A percentile compares a stretch with the other conserved stretches of the same genome.
phyloP scores from a whole-genome alignment of 441 rosid species.

The Sinapis alba region DNA sequence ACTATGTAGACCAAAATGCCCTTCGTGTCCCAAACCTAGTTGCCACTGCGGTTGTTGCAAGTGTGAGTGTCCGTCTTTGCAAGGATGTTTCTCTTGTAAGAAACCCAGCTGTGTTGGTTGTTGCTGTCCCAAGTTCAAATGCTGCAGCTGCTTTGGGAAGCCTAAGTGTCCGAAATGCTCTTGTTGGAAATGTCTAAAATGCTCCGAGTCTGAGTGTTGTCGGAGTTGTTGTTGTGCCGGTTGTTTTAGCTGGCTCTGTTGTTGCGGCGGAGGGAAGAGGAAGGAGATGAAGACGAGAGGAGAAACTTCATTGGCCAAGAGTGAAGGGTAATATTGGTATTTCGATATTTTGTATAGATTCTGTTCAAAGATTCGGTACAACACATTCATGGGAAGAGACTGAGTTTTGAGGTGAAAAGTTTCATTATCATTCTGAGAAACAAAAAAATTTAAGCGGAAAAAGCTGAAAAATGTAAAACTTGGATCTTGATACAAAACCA shows the following conservation, averaged over 20 bases:
- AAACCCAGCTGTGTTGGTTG: conserved; percentile 47
- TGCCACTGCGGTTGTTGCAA: conserved; percentile 30
- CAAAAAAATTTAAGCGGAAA: not conserved
- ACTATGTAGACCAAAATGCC: conserved; percentile 57
- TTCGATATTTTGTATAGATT: conserved; percentile 36
- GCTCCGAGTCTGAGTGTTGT: conserved; percentile 7
- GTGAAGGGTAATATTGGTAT: conserved; percentile 37
- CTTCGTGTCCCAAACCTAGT: conserved; percentile 37
- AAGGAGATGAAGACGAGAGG: conserved; percentile 23
- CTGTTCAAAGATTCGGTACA: conserved; percentile 28
- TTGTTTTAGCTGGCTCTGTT: conserved; percentile 42
- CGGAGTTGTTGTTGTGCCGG: conserved; percentile 29
- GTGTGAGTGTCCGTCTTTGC: conserved; percentile 32
- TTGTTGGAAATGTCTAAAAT: conserved; percentile 47
- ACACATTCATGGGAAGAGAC: conserved; percentile 26
- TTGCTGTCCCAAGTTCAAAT: conserved; percentile 37
- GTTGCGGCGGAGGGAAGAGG: conserved; percentile 34
- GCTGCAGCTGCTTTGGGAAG: conserved; percentile 41
- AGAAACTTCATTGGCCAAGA: conserved; percentile 18
- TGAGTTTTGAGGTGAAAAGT: conserved; percentile 24
- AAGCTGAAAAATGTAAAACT: not conserved
- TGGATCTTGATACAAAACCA: not conserved
- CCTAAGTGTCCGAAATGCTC: conserved; percentile 42
- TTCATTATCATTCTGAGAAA: conserved; percentile 1
- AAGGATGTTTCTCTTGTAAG: conserved; percentile 48